Evolutionary conservation across 2,329 filamentous ascomycete genomes (phyloP), one percentile per base, ranked within the genome.

Genomic region (Tolypocladium guangdongense): DNA sequence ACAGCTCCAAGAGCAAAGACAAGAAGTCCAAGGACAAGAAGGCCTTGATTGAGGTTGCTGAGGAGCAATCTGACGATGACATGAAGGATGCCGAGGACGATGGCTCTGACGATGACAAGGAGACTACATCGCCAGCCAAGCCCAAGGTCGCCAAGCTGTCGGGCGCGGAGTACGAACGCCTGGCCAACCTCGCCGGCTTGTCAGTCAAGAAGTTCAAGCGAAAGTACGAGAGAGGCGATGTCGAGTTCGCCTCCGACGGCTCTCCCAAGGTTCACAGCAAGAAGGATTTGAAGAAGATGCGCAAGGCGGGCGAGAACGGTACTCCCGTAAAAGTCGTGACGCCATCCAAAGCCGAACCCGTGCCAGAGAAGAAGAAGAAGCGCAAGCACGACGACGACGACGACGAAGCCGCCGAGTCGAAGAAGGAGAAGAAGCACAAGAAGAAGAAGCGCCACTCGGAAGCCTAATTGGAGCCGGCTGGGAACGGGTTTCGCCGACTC

Each of bases 191-290:
- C 59, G 81, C 84, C 10, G 86, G 86, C 56, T 74, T 90, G 55
- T 87, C 84, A 8, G 80, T 87, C 52, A 82, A 82, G 74, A 86
- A 88, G 72, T 90, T 90, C 73, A 83, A 87, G 76, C 79, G 84
- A 68, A 90, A 90, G 77, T 83, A 83, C 60, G 86, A 88, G 71
- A 80, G 84, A 57, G 87, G 87, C 38, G 85, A 90, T 64, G 86
- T 90, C 58, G 76, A 82, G 65, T 73, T 90, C 58, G 78, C 77
- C 60, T 71, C 73, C 14, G 80, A 87, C 56, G 86, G 86, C 54
- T 83, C 78, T 51, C 82, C 86, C 41, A 76, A 81, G 60, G 75
- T 87, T 4, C 70, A 84, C 62, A 87, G 82, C 75, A 89, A 89
- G 78, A 89, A 88, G 74, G 84, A 88, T 48, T 69, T 86, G 63